Percentiles rank a stretch among this genome's conserved stretches.
These are phyloP conservation scores for Malassezia sympodialis DNA, from an alignment of 1,284 basidiomycete species.

Conservation along the genomic window DNA sequence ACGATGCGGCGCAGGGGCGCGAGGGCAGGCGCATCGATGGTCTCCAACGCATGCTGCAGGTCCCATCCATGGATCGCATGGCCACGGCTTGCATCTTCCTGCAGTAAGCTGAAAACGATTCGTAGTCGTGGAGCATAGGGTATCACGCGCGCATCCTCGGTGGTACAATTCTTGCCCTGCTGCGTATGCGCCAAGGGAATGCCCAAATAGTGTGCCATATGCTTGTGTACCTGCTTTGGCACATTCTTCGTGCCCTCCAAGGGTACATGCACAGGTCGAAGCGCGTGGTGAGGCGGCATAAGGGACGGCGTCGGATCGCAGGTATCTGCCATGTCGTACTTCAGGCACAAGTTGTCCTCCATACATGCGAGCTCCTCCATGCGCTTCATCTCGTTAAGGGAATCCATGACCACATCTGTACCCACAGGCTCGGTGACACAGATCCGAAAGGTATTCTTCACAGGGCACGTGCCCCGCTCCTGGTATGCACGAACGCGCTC, in stretches of 20 bases:
- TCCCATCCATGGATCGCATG: conserved; percentile 10
- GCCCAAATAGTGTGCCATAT: background rate
- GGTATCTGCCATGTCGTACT: background rate
- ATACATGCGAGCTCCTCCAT: background rate
- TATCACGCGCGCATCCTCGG: conserved; percentile 24
- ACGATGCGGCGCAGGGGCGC: conserved; percentile 18
- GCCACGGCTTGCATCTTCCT: conserved; percentile 28
- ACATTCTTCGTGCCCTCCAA: background rate
- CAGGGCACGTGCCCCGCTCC: conserved; percentile 16
- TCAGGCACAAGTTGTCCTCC: background rate
- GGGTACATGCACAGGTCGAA: background rate
- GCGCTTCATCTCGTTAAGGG: background rate
- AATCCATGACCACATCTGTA: background rate
- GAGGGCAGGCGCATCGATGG: background rate
- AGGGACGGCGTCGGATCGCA: background rate
- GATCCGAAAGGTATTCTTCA: background rate
- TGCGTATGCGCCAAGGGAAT: background rate
- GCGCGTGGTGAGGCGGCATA: background rate
- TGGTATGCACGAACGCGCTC: conserved; percentile 18
- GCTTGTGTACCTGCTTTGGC: background rate
- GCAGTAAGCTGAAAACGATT: conserved; percentile 40
- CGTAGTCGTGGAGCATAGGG: conserved; percentile 33
- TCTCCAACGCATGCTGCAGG: conserved; percentile 1
- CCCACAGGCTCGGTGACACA: background rate
- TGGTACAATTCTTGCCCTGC: background rate